Conservation (phyloP, 2,329 filamentous ascomycete genomes). For the Coniochaeta sp. region DNA sequence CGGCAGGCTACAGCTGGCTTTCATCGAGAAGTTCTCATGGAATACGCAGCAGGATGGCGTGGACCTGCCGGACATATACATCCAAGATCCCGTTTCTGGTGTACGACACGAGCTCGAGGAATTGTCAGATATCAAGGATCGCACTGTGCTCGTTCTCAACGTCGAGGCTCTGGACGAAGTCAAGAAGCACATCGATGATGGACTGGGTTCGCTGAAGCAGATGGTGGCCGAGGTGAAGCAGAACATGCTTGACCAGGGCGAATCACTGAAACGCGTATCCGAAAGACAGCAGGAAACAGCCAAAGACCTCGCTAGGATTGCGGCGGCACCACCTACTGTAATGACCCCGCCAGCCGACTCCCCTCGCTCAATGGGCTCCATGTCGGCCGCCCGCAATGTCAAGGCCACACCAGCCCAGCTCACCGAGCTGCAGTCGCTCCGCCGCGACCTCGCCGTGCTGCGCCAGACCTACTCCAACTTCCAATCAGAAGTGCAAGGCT, state of each 20-base stretch:
- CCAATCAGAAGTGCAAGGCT: constrained; percentile 77
- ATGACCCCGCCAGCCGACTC: constrained; percentile 37
- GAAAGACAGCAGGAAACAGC: constrained; percentile 85
- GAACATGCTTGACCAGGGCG: constrained; percentile 75
- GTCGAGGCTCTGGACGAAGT: constrained; percentile 92
- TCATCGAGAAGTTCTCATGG: constrained; percentile 99
- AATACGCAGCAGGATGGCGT: constrained; percentile 91
- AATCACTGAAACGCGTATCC: constrained; percentile 76
- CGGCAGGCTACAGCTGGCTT: constrained; percentile 83
- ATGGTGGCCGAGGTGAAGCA: constrained; percentile 83
- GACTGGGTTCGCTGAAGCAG: constrained; percentile 69
- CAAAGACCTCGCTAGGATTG: constrained; percentile 69
- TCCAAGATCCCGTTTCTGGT: constrained; percentile 90
- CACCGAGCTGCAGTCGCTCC: constrained; percentile 71
- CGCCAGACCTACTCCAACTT: constrained; percentile 92
- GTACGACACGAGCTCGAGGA: constrained; percentile 97
- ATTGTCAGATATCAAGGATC: constrained; percentile 85
- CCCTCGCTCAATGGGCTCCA: constrained; percentile 31
- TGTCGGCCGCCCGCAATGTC: constrained; percentile 17
- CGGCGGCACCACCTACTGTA: constrained; percentile 34
- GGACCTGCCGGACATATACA: constrained; percentile 94
- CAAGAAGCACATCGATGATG: constrained; percentile 92
- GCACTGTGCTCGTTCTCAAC: constrained; percentile 90
- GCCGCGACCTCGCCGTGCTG: constrained; percentile 82
- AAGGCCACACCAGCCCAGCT: constrained; percentile 57